phyloP scores from a whole-genome alignment of 345 rosid genomes.

The Syzygium oleosum region DNA sequence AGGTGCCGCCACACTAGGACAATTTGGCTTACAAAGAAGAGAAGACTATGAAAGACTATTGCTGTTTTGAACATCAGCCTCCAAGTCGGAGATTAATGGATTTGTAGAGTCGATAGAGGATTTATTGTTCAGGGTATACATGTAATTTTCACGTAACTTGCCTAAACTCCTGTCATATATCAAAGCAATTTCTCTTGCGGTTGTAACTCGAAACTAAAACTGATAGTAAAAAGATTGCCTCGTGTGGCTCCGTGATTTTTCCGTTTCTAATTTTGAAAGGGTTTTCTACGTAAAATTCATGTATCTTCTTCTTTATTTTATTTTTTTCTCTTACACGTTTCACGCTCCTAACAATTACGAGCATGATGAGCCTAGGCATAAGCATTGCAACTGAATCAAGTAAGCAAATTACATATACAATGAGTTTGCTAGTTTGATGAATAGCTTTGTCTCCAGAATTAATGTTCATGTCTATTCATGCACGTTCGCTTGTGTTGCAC shows the following conservation, averaged over 20 bases:
- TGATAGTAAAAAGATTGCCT: not conserved
- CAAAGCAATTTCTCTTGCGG: not conserved
- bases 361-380: not conserved
- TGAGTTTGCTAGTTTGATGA: not conserved
- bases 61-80: not conserved
- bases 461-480: not conserved
- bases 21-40: too few species aligned
- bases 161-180: not conserved
- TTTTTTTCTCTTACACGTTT: not conserved
- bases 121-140: not conserved
- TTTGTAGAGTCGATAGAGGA: not conserved
- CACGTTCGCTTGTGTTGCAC: not conserved
- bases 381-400: not conserved
- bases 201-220: not conserved
- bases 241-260: not conserved
- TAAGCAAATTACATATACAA: not conserved
- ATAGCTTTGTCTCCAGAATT: not conserved
- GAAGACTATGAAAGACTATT: too few species aligned
- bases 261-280: too few species aligned
- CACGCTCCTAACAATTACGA: not conserved
- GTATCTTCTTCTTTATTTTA: not conserved
- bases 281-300: too few species aligned
- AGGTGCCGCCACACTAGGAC: too few species aligned
- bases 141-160: not conserved
- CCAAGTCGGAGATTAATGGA: not conserved